phyloP scores from a whole-genome alignment of 169 alveolate species.

The Cryptosporidium baileyi region DNA sequence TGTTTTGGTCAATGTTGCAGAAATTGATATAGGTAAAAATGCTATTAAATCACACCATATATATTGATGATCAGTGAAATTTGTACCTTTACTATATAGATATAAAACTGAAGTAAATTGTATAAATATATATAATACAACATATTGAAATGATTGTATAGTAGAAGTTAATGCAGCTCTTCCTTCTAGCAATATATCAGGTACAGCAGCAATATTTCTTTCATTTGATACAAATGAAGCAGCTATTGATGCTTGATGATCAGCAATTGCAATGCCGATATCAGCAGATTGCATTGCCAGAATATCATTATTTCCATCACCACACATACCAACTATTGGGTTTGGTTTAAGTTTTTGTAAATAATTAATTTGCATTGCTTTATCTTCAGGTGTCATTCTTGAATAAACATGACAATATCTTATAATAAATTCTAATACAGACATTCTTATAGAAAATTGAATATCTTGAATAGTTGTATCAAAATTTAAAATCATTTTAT shows the following conservation, averaged over 20 bases:
- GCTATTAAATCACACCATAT: conserved; percentile 45
- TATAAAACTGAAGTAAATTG: conserved; percentile 49
- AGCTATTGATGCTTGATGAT: conserved; percentile 34
- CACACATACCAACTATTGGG: conserved; percentile 77
- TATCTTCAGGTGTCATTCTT: conserved; percentile 68
- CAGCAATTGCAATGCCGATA: conserved; percentile 73
- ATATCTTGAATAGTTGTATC: background rate
- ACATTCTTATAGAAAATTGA: conserved; percentile 12
- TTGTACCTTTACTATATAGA: conserved; percentile 44
- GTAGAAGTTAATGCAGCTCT: conserved; percentile 68
- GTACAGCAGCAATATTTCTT: conserved; percentile 51
- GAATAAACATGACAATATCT: conserved; percentile 62
- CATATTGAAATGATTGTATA: conserved; percentile 45
- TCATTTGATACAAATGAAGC: conserved; percentile 37
- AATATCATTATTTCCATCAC: conserved; percentile 78
- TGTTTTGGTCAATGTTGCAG: conserved; percentile 32
- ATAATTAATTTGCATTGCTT: conserved; percentile 26
- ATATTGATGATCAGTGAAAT: conserved; percentile 62
- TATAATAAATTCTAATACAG: conserved; percentile 36
- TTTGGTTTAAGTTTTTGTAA: conserved; percentile 59
- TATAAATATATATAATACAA: conserved; percentile 41
- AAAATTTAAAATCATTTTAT: conserved; percentile 38
- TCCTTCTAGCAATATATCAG: conserved; percentile 54
- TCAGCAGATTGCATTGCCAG: conserved; percentile 75
- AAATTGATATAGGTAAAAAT: conserved; percentile 43